Conservation (phyloP, 1,139 yeast genomes). For the Saccharomycopsis phalli region DNA sequence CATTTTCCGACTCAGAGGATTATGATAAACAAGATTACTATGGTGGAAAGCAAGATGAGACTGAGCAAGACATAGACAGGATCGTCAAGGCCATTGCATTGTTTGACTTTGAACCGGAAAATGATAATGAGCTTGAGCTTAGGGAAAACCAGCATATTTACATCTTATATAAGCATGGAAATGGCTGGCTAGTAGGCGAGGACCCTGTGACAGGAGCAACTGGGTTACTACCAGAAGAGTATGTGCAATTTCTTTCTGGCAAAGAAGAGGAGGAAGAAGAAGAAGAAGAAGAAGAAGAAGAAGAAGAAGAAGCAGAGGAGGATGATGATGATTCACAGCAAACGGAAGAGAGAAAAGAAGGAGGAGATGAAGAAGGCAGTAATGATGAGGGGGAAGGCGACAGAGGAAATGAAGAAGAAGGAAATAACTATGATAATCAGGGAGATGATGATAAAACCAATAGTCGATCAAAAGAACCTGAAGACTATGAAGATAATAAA, state of each 20-base stretch:
- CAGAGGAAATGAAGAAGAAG: not conserved
- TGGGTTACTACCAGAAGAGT: slow-evolving; percentile 94
- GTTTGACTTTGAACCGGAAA: slow-evolving; percentile 86
- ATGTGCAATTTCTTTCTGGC: slow-evolving; percentile 50
- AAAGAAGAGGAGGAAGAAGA: slow-evolving; percentile 21
- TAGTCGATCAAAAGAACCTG: too few species aligned
- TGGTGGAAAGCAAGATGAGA: slow-evolving; percentile 30
- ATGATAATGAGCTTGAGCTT: slow-evolving; percentile 80
- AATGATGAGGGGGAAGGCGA: not conserved
- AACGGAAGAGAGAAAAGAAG: slow-evolving; percentile 1
- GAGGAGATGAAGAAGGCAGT: not conserved
- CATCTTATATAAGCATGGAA: slow-evolving; percentile 89
- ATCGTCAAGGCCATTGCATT: slow-evolving; percentile 62
- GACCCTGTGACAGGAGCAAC: slow-evolving; percentile 72
- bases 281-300: slow-evolving; percentile 4
- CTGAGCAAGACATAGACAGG: slow-evolving; percentile 26
- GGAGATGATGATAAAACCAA: too few species aligned
- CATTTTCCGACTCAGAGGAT: slow-evolving; percentile 6
- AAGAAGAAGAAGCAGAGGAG: not conserved
- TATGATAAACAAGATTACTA: slow-evolving; percentile 18
- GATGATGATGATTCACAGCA: not conserved
- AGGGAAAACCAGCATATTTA: slow-evolving; percentile 77
- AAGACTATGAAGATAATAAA: not conserved
- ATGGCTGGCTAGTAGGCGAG: slow-evolving; percentile 96
- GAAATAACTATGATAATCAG: too few species aligned